A percentile compares a stretch with the other conserved stretches of the same genome.
These are phyloP conservation scores for Conticribra weissflogii DNA, from an alignment of 108 stramenopile species.

Conservation along the genomic window DNA sequence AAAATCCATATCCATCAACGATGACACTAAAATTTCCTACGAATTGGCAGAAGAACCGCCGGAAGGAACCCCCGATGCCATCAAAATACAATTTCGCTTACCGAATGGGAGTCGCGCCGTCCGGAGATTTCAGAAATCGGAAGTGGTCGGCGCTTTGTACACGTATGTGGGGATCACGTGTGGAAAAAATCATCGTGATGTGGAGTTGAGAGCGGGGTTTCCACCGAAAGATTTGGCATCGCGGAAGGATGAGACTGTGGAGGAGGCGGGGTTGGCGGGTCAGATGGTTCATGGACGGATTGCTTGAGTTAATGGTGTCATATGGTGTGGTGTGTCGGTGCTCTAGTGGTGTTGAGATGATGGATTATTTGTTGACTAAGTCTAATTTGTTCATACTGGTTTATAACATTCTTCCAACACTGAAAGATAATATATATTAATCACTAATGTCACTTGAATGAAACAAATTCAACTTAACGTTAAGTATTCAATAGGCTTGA, in stretches of 20 bases:
- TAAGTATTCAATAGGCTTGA: too few species aligned
- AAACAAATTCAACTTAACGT: too few species aligned
- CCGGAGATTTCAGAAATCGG: slow-evolving; percentile 58
- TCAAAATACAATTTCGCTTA: slow-evolving; percentile 74
- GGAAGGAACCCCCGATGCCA: slow-evolving; percentile 50
- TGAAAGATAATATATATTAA: too few species aligned
- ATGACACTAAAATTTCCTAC: neutral
- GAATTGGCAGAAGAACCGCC: slow-evolving; percentile 57
- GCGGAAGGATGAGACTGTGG: slow-evolving; percentile 49
- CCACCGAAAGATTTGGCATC: slow-evolving; percentile 67
- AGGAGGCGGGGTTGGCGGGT: slow-evolving; percentile 65
- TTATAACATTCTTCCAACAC: too few species aligned
- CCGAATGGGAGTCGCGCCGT: slow-evolving; percentile 62
- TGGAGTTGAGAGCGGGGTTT: slow-evolving; percentile 71
- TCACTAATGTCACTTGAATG: too few species aligned
- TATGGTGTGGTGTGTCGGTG: neutral
- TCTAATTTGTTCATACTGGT: too few species aligned
- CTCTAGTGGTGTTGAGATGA: neutral
- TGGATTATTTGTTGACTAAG: too few species aligned
- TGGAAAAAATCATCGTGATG: slow-evolving; percentile 38
- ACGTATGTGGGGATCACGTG: slow-evolving; percentile 56
- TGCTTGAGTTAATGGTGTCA: too few species aligned
- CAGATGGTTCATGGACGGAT: slow-evolving; percentile 74
- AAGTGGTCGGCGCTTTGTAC: slow-evolving; percentile 58
- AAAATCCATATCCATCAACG: too few species aligned